phyloP scores from a whole-genome alignment of 2,329 filamentous ascomycete genomes.

The Lachnellula subtilissima region DNA sequence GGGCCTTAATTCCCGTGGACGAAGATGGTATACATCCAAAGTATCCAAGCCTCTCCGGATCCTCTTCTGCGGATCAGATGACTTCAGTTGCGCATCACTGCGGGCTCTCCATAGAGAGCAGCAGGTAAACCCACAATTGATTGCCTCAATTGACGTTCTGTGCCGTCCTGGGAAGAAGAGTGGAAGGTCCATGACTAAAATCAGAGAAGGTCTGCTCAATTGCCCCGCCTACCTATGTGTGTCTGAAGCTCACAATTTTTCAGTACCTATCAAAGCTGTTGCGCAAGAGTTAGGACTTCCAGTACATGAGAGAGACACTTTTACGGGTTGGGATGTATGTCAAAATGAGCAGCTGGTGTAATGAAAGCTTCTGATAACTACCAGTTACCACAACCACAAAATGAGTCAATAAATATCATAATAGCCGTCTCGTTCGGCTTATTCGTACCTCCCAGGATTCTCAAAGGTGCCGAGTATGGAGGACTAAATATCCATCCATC shows the following conservation, averaged over 20 bases:
- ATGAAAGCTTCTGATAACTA: conserved; percentile 2
- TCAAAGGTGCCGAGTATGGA: conserved; percentile 68
- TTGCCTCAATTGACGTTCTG: conserved; percentile 80
- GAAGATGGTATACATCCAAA: not conserved
- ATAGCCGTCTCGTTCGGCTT: conserved; percentile 93
- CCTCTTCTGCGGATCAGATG: conserved; percentile 90
- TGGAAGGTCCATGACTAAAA: conserved; percentile 66
- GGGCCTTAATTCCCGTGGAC: not conserved
- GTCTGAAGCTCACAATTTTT: not conserved
- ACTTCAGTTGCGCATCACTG: conserved; percentile 78
- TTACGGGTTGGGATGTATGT: conserved; percentile 72
- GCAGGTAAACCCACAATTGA: conserved; percentile 44
- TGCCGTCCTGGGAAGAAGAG: conserved; percentile 73
- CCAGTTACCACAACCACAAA: conserved; percentile 48
- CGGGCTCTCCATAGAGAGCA: conserved; percentile 62
- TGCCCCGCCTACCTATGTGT: not conserved
- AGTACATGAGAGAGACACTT: conserved; percentile 74
- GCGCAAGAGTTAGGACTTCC: conserved; percentile 60
- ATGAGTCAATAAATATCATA: conserved; percentile 63
- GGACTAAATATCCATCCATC: conserved; percentile 94
- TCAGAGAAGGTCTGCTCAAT: conserved; percentile 24
- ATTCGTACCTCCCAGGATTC: conserved; percentile 73
- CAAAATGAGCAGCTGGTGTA: not conserved
- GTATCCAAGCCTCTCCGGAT: conserved; percentile 63
- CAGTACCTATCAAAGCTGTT: conserved; percentile 68